Evolutionary conservation across 1,284 basidiomycete genomes (phyloP).

Genomic region (Ustilago nuda): DNA sequence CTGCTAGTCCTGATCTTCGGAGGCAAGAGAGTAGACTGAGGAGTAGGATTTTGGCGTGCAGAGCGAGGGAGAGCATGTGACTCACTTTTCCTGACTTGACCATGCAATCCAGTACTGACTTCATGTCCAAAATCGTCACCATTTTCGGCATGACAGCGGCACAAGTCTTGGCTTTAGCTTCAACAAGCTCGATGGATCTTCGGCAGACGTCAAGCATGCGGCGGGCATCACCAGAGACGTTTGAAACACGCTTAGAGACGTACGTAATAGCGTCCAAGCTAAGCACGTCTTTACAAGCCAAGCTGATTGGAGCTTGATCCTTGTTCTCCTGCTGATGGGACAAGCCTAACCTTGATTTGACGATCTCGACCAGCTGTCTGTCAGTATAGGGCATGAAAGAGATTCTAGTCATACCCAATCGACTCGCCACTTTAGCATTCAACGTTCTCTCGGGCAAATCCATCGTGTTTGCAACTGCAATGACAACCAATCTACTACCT

Average conservation of each 20-base stretch:
- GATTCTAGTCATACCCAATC: slow-evolving; percentile 93
- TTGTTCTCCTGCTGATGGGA: slow-evolving; percentile 32
- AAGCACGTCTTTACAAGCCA: slow-evolving; percentile 75
- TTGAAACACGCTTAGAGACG: slow-evolving; percentile 89
- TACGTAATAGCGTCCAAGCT: slow-evolving; percentile 82
- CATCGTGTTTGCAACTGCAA: slow-evolving; percentile 98
- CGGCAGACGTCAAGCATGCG: slow-evolving; percentile 93
- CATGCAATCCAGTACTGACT: slow-evolving; percentile 86
- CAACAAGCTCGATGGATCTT: slow-evolving; percentile 58
- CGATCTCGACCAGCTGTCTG: slow-evolving; percentile 84
- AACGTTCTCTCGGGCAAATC: slow-evolving; percentile 94
- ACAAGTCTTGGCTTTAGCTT: slow-evolving; percentile 49
- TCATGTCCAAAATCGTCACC: slow-evolving; percentile 81
- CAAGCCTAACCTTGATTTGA: slow-evolving; percentile 78
- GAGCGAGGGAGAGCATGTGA: slow-evolving; percentile 58
- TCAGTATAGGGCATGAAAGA: slow-evolving; percentile 93
- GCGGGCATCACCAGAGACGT: slow-evolving; percentile 93
- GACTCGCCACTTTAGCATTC: slow-evolving; percentile 89
- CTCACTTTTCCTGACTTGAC: slow-evolving; percentile 84
- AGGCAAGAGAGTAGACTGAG: slow-evolving; percentile 85
- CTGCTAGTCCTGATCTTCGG: slow-evolving; percentile 84
- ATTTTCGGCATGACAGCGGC: slow-evolving; percentile 66
- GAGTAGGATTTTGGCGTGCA: slow-evolving; percentile 66
- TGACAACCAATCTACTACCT: slow-evolving; percentile 87
- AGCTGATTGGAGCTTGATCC: slow-evolving; percentile 21